phyloP scores from a whole-genome alignment of 371 early-diverging fungal genomes.

The Funneliformis caledonium region DNA sequence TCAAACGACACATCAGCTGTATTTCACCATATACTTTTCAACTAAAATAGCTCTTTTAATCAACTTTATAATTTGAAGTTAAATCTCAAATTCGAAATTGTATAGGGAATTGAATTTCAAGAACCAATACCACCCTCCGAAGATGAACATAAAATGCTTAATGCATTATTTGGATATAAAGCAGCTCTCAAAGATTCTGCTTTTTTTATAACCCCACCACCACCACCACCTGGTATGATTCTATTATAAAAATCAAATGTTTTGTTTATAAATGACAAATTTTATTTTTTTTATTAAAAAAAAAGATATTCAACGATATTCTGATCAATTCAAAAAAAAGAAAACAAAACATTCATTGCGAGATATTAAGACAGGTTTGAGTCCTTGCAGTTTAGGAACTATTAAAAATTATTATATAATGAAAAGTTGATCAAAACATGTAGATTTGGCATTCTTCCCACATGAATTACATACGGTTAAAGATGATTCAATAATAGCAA shows the following conservation, averaged over 20 bases:
- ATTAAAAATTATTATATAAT: not conserved
- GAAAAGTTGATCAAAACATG: not conserved
- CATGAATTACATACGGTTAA: constrained; percentile 55
- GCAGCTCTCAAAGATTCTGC: constrained; percentile 49
- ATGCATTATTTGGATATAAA: constrained; percentile 47
- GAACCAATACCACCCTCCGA: not conserved
- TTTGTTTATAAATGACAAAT: not conserved
- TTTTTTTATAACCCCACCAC: constrained; percentile 48
- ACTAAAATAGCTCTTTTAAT: no score
- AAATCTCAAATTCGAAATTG: no score
- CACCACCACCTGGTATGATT: constrained; percentile 47
- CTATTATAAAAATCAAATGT: no score
- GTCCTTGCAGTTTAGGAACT: not conserved
- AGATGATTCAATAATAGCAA: constrained; percentile 47
- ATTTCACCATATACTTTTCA: no score
- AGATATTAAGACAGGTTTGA: constrained; percentile 54
- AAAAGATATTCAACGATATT: constrained; percentile 56
- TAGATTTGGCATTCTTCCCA: constrained; percentile 57
- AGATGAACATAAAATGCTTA: constrained; percentile 44
- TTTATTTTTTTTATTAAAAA: no score
- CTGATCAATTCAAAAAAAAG: constrained; percentile 51
- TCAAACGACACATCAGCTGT: no score
- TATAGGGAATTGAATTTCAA: constrained; percentile 13
- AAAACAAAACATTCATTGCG: constrained; percentile 43
- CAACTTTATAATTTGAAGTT: not conserved